Conservation (phyloP, 495 filamentous ascomycete species). For the Lichina pygmaea region DNA sequence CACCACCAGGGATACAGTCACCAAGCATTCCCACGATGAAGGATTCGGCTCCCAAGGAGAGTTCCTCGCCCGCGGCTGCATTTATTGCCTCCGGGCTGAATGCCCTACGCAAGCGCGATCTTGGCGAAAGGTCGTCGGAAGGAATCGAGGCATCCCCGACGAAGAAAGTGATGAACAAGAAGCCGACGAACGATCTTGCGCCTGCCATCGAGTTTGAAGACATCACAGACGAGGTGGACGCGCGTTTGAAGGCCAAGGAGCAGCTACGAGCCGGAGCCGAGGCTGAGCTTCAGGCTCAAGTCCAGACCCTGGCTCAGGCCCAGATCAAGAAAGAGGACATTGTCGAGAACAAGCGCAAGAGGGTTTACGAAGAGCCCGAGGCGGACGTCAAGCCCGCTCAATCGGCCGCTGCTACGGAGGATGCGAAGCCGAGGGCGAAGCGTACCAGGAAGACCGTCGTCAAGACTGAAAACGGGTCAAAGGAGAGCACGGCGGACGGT, state of each 20-base stretch:
- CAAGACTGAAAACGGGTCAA: too few species aligned
- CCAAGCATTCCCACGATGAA: not conserved
- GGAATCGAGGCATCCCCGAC: not conserved
- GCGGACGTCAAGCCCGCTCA: not conserved
- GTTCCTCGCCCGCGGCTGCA: not conserved
- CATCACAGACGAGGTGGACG: slow-evolving; percentile 13
- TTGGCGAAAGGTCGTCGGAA: not conserved
- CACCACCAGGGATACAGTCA: too few species aligned
- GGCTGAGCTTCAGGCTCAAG: too few species aligned
- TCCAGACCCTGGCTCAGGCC: too few species aligned
- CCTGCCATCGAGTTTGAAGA: slow-evolving; percentile 11
- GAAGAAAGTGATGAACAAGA: not conserved
- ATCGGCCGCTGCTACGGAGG: too few species aligned
- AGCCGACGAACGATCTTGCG: not conserved
- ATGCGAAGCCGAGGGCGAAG: too few species aligned
- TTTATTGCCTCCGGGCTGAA: not conserved
- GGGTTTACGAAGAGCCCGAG: slow-evolving; percentile 3
- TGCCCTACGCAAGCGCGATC: not conserved
- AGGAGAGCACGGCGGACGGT: too few species aligned
- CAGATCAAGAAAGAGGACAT: not conserved
- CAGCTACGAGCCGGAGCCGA: not conserved
- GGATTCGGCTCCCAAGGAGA: not conserved
- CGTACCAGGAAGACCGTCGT: too few species aligned
- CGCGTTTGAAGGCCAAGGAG: slow-evolving; percentile 12
- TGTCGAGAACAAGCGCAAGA: slow-evolving; percentile 12